Evolutionary conservation across 495 filamentous ascomycete species (phyloP), one percentile per base, ranked within the genome.

Genomic region (Aspergillus taichungensis): DNA sequence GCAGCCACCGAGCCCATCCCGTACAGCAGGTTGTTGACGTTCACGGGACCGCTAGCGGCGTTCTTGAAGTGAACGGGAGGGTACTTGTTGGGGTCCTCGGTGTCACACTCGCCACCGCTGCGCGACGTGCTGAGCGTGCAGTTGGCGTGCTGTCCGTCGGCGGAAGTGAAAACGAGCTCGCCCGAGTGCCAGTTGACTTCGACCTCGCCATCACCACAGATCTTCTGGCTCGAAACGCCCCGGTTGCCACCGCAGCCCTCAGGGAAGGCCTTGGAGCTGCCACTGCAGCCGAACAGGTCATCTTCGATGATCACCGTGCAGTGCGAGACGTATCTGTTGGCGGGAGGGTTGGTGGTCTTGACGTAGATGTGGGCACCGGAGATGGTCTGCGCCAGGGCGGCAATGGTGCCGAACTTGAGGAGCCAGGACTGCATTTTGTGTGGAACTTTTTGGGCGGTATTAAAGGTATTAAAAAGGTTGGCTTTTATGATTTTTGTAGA

Each of bases 301-400:
- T 51, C 43, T 1, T 51, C 43, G 43, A 51, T 8, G 49, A 51
- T 51, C 12, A 51, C 43, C 2, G 43, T 46, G 34, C 49, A 51
- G 43, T 51, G 49, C 24, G 39, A 30, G 27, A 46, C 43, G 29
- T 51, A 51, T 13, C 30, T 2, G 30, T 51, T 51, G 13, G 49
- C 49, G 1, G 49, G 43, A 1, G 49, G 49, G 6, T 51, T 13
- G 37, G 49, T 51, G 9, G 49, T 38, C 49, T 42, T 42, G 49
- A 51, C 42, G 24, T 46, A 37, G 33, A 51, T 33, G 18, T 51
- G 24, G 13, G 37, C 49, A 3, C 18, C 49, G 4, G 49, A 42
- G 39, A 51, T 42, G 34, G 43, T 46, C 43, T 51, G 49, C 37
- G 43, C 43, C 8, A 51, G 38, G 37, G 43, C 43, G 31, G 24